These are phyloP conservation scores for Mycena galericulata DNA, from an alignment of 768 basidiomycete genomes.

Conservation along the genomic window DNA sequence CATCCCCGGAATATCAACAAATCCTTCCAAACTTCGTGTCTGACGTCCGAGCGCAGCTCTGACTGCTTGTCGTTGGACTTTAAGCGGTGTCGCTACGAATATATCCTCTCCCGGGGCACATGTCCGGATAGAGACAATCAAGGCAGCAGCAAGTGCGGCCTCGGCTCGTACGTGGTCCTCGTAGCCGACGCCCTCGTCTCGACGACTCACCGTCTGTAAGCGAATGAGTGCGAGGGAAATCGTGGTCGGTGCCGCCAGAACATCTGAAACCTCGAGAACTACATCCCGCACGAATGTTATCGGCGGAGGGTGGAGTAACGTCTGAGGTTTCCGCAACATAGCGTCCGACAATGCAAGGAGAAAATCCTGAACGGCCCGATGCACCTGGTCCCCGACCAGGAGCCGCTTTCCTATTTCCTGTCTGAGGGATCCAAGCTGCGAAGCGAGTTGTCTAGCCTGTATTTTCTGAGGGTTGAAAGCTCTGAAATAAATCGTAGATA, in stretches of 20 bases:
- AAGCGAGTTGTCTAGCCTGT: constrained; percentile 54
- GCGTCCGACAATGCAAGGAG: constrained; percentile 56
- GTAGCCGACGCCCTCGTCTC: constrained; percentile 52
- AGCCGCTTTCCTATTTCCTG: constrained; percentile 33
- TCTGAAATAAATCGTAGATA: constrained; percentile 63
- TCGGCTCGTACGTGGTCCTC: constrained; percentile 62
- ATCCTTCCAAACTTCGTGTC: constrained; percentile 15
- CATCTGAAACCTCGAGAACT: constrained; percentile 30
- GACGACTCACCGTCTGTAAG: constrained; percentile 48
- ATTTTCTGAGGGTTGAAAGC: constrained; percentile 62
- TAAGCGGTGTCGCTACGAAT: constrained; percentile 65
- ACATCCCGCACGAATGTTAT: constrained; percentile 21
- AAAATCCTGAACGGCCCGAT: constrained; percentile 48
- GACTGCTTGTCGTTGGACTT: constrained; percentile 64
- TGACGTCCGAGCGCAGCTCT: constrained; percentile 51
- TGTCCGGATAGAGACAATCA: constrained; percentile 51
- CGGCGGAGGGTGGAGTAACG: constrained; percentile 44
- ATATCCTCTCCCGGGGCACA: constrained; percentile 58
- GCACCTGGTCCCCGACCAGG: constrained; percentile 39
- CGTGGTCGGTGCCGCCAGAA: constrained; percentile 43
- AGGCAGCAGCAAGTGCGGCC: constrained; percentile 58
- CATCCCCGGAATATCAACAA: constrained; percentile 28
- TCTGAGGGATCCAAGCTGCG: constrained; percentile 46
- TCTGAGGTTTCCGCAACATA: constrained; percentile 57
- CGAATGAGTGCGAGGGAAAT: constrained; percentile 60